These are phyloP conservation scores for Stachybotrys echinatus DNA, from an alignment of 2,329 filamentous ascomycete species.

Conservation along the genomic window DNA sequence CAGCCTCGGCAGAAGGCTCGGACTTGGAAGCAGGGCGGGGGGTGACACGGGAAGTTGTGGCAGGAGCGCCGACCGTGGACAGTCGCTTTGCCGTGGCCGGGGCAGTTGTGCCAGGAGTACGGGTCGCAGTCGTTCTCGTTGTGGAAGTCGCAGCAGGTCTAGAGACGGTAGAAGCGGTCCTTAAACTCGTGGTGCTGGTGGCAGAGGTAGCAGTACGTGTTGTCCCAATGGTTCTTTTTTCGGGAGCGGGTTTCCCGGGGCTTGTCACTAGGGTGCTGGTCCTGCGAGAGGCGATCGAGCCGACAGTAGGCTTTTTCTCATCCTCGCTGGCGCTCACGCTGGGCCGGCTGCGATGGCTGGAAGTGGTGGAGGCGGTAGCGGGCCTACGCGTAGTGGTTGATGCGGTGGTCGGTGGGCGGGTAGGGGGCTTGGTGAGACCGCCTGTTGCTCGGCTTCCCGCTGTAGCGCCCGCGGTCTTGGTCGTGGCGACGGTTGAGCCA, in stretches of 20 bases:
- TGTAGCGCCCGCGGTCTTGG: constrained; percentile 19
- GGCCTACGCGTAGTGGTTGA: constrained; percentile 24
- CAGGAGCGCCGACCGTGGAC: constrained; percentile 40
- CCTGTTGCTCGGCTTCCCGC: constrained; percentile 29
- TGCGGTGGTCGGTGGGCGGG: constrained; percentile 36
- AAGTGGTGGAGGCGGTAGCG: constrained; percentile 27
- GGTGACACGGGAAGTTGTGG: constrained; percentile 28
- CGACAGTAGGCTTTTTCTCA: constrained; percentile 38
- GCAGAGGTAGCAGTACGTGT: constrained; percentile 27
- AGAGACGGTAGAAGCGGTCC: constrained; percentile 24
- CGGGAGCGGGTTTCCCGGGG: constrained; percentile 23
- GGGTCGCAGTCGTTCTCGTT: constrained; percentile 15
- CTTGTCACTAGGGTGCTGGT: constrained; percentile 38
- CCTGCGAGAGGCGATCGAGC: constrained; percentile 30
- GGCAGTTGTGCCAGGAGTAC: constrained; percentile 32
- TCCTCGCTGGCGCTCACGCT: constrained; percentile 46
- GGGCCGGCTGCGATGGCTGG: constrained; percentile 40
- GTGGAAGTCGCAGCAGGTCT: constrained; percentile 25
- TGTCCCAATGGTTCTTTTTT: constrained; percentile 29
- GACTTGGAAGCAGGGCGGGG: constrained; percentile 33
- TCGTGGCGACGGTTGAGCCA: constrained; percentile 19
- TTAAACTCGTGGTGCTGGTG: constrained; percentile 24
- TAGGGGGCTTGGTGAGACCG: constrained; percentile 42
- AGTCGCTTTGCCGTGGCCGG: constrained; percentile 49
- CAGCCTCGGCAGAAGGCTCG: constrained; percentile 32